Conservation (phyloP, 2,329 filamentous ascomycete genomes). For the Magnaporthiopsis rhizophila region DNA sequence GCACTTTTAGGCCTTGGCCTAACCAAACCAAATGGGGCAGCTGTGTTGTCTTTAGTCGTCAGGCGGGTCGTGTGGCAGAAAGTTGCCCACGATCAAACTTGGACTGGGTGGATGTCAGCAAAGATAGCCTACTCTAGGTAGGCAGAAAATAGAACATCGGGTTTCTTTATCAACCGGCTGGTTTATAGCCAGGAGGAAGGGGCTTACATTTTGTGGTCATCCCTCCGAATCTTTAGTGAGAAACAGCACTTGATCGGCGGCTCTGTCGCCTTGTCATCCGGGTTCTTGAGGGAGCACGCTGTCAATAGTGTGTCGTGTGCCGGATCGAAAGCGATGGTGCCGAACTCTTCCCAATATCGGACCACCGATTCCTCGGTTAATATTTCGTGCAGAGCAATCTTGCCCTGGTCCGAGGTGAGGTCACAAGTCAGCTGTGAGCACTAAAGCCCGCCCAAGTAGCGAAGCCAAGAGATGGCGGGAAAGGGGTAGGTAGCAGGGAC, state of each 20-base stretch:
- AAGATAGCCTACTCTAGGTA: neutral
- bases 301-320: conserved; percentile 93
- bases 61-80: conserved; percentile 71
- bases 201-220: conserved; percentile 90
- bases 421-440: conserved; percentile 5
- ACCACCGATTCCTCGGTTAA: conserved; percentile 91
- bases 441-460: conserved; percentile 5
- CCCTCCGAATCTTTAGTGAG: conserved; percentile 90
- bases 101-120: conserved; percentile 53
- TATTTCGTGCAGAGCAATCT: conserved; percentile 91
- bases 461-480: neutral
- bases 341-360: conserved; percentile 98
- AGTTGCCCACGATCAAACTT: conserved; percentile 92
- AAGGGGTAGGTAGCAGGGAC: conserved; percentile 6
- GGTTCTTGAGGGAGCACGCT: conserved; percentile 83
- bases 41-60: neutral
- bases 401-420: conserved; percentile 54
- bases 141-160: neutral
- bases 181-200: neutral
- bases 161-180: neutral
- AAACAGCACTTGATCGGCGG: conserved; percentile 88
- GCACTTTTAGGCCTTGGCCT: neutral
- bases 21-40: neutral
- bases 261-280: conserved; percentile 58
- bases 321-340: conserved; percentile 91